Base-by-base conservation (phyloP, 169 alveolate genomes). In the Eimeria necatrix region DNA sequence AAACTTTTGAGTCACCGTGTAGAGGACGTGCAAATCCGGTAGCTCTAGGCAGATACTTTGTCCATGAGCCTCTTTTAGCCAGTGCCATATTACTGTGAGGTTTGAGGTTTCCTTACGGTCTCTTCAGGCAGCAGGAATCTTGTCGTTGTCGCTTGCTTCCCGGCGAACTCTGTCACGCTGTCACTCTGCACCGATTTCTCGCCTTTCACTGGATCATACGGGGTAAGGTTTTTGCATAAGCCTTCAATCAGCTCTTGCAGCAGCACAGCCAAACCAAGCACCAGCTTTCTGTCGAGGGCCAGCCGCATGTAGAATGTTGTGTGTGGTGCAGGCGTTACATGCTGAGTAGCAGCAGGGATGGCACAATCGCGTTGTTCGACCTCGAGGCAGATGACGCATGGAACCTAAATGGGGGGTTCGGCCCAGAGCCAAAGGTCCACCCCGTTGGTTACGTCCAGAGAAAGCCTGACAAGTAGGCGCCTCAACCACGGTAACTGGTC, bases 311-410 rank as follows among this genome's bases (percentile, higher is more conserved):
- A 0, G 86, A 76, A n/a, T 7, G 46, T 4, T 53, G 2, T 56
- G 52, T 81, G 56, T 18, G 51, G n/a, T 70, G 68, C 95, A 91
- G 95, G 26, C 90, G 95, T 24, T 91, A 74, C 52, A 46, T 91
- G 83, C 95, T 91, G 22, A 78, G 91, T 49, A 81, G 95, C 91
- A 91, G 95, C 84, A 41, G 87, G 84, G 95, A 91, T 76, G 83
- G 95, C 84, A 53, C 84, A 14, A 64, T 91, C 10, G 87, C 95
- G 14, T 84, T 91, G 51, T 91, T 76, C 91, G 95, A 91, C 91
- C 48, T 91, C 68, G 95, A 76, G 22, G 91, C 91, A 32, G 95
- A 91, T 46, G 81, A 49, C 8, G 80, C 83, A 18, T 85, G 76
- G 76, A 61, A 85, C 81, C 24, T 85, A 24, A 85, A 85, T 61